Base-by-base conservation (phyloP, 1,284 basidiomycete genomes). In the Phylloboletellus chloephorus region DNA sequence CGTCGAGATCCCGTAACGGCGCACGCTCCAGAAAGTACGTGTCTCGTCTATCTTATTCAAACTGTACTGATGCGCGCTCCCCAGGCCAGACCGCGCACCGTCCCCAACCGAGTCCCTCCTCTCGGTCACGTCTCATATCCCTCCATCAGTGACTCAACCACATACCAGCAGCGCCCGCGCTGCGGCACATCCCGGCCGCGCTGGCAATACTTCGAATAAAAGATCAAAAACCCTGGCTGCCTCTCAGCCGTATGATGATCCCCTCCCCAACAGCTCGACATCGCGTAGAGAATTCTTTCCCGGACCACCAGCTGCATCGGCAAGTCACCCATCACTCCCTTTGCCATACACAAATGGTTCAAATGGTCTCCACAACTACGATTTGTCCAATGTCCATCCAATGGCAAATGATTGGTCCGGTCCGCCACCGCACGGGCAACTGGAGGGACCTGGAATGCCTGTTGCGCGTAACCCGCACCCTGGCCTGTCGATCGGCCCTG, bases 371-470 rank as follows among this genome's bases (percentile, higher is more conserved):
- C 53, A 52, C 47, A 50, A 37, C 31, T 72, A 66, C 38, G 71
- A 69, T 39, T 56, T 65, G 13, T 21, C 54, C 44, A 56, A 58
- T 5, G 47, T 53, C 16, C 53, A 56, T 34, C 11, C 46, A 31
- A 40, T 50, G 4, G 15, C 53, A 16, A 53, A 38, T 31, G 55
- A 56, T 37, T 61, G 57, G 58, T 43, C 51, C 7, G 56, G 49
- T 24, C 58, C 57, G 2, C 66, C 69, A 7, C 56, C 63, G 7
- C 71, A 68, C 23, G 71, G 71, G 20, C 77, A 78, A 47, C 66
- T 86, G n/a, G 81, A 82, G 52, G 83, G 82, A 3, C 82, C 82
- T 3, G 82, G 83, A 1, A 80, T 86, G 77, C 82, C 82, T 12
- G 72, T 80, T 7, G 67, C 72, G 31, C 67, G 77, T 36, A 68